Conservation (phyloP, 805 yeast species). For the Saccharomycopsis vini region DNA sequence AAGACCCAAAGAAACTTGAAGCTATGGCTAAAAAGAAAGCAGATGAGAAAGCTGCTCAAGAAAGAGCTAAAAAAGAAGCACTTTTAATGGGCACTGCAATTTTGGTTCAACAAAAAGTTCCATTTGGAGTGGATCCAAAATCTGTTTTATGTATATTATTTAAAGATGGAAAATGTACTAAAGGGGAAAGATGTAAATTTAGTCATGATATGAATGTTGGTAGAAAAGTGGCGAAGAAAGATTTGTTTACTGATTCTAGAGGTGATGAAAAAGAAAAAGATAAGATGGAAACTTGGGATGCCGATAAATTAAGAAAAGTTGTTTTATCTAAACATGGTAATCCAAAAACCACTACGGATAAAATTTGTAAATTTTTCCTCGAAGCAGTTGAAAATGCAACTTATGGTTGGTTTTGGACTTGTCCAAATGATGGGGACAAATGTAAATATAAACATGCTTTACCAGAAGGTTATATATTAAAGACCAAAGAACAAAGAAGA, state of each 20-base stretch:
- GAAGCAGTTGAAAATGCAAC: slow-evolving; percentile 96
- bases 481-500: slow-evolving; percentile 92
- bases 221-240: slow-evolving; percentile 82
- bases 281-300: slow-evolving; percentile 96
- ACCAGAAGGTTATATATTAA: slow-evolving; percentile 94
- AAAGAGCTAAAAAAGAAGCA: slow-evolving; percentile 77
- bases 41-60: slow-evolving; percentile 88
- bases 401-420: slow-evolving; percentile 98
- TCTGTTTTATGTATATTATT: slow-evolving; percentile 83
- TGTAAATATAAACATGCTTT: slow-evolving; percentile 93
- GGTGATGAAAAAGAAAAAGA: slow-evolving; percentile 57
- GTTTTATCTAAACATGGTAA: slow-evolving; percentile 90
- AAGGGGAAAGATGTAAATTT: slow-evolving; percentile 80
- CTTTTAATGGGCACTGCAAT: slow-evolving; percentile 49
- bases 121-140: slow-evolving; percentile 97
- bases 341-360: slow-evolving; percentile 88
- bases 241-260: slow-evolving; percentile 85
- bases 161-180: slow-evolving; percentile 78
- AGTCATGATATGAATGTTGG: slow-evolving; percentile 83
- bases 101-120: slow-evolving; percentile 73
- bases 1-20: slow-evolving; percentile 40
- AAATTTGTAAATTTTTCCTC: slow-evolving; percentile 85
- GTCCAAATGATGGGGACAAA: slow-evolving; percentile 88
- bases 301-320: slow-evolving; percentile 82
- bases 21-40: slow-evolving; percentile 56